Conservation (phyloP, 2,329 filamentous ascomycete genomes). For the Pezicula neosporulosa region DNA sequence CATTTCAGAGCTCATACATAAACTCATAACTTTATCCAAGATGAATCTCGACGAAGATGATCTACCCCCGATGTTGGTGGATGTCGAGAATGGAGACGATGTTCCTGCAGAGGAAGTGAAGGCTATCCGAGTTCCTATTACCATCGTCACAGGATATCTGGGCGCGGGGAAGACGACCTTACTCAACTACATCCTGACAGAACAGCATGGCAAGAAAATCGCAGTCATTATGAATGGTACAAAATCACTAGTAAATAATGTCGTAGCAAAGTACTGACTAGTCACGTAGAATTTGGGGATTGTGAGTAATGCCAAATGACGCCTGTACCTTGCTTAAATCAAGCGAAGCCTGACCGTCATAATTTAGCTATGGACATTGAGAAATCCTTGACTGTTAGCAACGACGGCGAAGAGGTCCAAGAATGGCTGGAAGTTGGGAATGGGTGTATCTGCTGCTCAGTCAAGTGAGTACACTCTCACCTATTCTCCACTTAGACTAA, state of each 20-base stretch:
- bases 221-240: constrained; percentile 92
- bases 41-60: constrained; percentile 66
- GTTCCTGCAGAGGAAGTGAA: constrained; percentile 44
- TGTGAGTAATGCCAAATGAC: constrained; percentile 47
- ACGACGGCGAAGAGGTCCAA: constrained; percentile 76
- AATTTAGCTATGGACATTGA: constrained; percentile 78
- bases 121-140: constrained; percentile 71
- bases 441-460: constrained; percentile 95
- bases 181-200: constrained; percentile 92
- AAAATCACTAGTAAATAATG: constrained; percentile 6
- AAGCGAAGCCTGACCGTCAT: background rate
- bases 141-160: constrained; percentile 87
- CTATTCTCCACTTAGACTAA: constrained; percentile 3
- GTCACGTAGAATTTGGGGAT: constrained; percentile 68
- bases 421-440: constrained; percentile 97
- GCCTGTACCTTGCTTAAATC: background rate
- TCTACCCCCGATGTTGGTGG: constrained; percentile 60
- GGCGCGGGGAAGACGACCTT: constrained; percentile 95
- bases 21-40: constrained; percentile 10
- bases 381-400: constrained; percentile 88
- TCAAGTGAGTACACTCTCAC: constrained; percentile 62
- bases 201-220: constrained; percentile 95
- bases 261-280: constrained; percentile 5
- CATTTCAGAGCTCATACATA: background rate
- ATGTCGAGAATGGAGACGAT: constrained; percentile 35